A percentile compares a stretch with the other conserved stretches of the same genome.
Conservation (phyloP, 163 green algal genomes). For the Volvox carteri region DNA sequence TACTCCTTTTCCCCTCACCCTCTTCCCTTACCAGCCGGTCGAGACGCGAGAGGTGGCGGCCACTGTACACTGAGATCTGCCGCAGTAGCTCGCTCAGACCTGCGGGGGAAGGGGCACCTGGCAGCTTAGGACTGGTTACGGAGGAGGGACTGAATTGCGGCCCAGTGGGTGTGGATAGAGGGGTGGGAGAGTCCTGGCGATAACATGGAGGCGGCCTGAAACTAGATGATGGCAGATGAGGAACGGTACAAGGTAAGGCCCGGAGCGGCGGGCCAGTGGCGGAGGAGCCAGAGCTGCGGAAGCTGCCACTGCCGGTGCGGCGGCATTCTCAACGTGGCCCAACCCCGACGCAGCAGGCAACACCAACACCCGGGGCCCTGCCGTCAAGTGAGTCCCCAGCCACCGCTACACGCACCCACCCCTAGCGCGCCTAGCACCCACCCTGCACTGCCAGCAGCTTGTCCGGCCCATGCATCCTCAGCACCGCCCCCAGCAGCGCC, state of each 20-base stretch:
- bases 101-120: too few species aligned
- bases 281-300: too few species aligned
- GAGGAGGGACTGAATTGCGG: background rate
- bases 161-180: background rate
- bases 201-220: background rate
- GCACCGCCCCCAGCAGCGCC: slow-evolving; percentile 78
- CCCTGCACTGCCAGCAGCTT: slow-evolving; percentile 68
- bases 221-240: background rate
- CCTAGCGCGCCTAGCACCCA: too few species aligned
- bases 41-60: slow-evolving; percentile 83
- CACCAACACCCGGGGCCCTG: too few species aligned
- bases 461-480: slow-evolving; percentile 69
- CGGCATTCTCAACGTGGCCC: too few species aligned
- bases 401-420: too few species aligned
- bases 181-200: background rate
- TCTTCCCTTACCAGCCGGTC: slow-evolving; percentile 76
- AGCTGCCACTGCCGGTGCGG: too few species aligned
- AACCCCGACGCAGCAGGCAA: background rate
- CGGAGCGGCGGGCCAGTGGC: too few species aligned
- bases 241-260: too few species aligned
- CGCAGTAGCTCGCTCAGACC: slow-evolving; percentile 81
- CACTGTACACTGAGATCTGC: slow-evolving; percentile 87
- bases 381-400: too few species aligned
- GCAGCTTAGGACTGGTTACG: background rate
- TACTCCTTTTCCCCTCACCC: too few species aligned